These are phyloP conservation scores for Suillus subalutaceus DNA, from an alignment of 768 basidiomycete species.

Conservation along the genomic window DNA sequence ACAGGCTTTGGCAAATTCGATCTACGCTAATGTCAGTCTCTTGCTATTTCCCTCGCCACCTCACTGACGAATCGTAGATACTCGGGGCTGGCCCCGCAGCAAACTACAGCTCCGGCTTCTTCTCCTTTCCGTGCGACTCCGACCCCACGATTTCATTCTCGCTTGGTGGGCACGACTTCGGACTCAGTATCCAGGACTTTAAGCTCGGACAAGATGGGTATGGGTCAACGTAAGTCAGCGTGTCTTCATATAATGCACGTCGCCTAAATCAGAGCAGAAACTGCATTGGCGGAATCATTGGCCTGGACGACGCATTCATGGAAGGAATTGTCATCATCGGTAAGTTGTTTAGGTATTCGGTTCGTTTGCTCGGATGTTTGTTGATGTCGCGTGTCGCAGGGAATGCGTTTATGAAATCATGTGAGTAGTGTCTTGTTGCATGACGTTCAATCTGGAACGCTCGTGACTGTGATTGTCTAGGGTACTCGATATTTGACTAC, in stretches of 20 bases:
- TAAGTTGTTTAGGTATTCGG: constrained; percentile 19
- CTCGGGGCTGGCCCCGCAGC: constrained; percentile 45
- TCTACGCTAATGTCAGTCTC: constrained; percentile 48
- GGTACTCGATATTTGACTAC: constrained; percentile 67
- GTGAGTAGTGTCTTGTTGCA: constrained; percentile 38
- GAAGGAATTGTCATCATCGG: constrained; percentile 63
- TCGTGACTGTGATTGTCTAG: constrained; percentile 31
- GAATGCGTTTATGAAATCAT: constrained; percentile 68
- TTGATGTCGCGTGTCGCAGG: constrained; percentile 35
- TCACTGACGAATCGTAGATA: constrained; percentile 40
- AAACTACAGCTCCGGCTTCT: constrained; percentile 53
- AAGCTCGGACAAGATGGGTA: constrained; percentile 48
- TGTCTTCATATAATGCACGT: background rate
- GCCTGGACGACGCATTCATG: constrained; percentile 48
- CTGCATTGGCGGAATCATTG: constrained; percentile 60
- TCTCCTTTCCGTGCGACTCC: constrained; percentile 54
- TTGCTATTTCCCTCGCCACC: background rate
- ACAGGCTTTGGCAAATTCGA: constrained; percentile 37
- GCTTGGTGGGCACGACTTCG: constrained; percentile 45
- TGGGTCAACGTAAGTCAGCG: constrained; percentile 34
- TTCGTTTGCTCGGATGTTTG: constrained; percentile 15
- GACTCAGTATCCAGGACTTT: constrained; percentile 51
- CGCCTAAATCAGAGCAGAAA: constrained; percentile 34
- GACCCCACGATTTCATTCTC: constrained; percentile 41
- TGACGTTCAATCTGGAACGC: constrained; percentile 7